Percentiles rank a stretch among this genome's conserved stretches.
Evolutionary conservation across 106 monocot species (phyloP).

Genomic region (Dendrobium huoshanense): DNA sequence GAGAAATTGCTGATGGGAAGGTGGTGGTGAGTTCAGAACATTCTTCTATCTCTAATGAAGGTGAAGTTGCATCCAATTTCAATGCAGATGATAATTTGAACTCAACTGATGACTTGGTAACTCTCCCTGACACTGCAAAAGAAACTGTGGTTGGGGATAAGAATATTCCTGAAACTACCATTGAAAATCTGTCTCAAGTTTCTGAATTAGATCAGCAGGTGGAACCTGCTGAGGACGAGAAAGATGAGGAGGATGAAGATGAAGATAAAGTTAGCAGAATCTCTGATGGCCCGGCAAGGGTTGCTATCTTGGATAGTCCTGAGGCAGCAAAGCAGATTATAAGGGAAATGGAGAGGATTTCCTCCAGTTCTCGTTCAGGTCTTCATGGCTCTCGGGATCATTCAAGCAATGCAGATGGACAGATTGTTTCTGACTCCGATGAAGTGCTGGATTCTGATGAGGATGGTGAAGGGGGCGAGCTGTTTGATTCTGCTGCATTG

Average conservation of each 20-base stretch:
- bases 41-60: neutral
- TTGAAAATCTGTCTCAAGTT: neutral
- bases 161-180: neutral
- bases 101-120: conserved; percentile 1
- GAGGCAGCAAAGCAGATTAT: conserved; percentile 52
- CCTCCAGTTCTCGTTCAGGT: conserved; percentile 12
- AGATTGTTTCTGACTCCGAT: conserved; percentile 53
- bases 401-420: conserved; percentile 25
- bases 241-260: conserved; percentile 29
- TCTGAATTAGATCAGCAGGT: conserved; percentile 4
- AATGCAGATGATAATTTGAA: conserved; percentile 6
- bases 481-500: conserved; percentile 73
- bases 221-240: conserved; percentile 9
- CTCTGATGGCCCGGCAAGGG: conserved; percentile 35
- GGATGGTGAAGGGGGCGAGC: conserved; percentile 50
- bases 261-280: conserved; percentile 30
- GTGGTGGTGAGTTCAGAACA: neutral
- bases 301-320: conserved; percentile 50
- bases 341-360: conserved; percentile 43
- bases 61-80: neutral
- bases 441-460: conserved; percentile 56
- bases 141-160: conserved; percentile 1
- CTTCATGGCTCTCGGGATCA: neutral
- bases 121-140: conserved; percentile 5
- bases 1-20: neutral